phyloP scores from a whole-genome alignment of 495 filamentous ascomycete genomes.

The Podospora conica region DNA sequence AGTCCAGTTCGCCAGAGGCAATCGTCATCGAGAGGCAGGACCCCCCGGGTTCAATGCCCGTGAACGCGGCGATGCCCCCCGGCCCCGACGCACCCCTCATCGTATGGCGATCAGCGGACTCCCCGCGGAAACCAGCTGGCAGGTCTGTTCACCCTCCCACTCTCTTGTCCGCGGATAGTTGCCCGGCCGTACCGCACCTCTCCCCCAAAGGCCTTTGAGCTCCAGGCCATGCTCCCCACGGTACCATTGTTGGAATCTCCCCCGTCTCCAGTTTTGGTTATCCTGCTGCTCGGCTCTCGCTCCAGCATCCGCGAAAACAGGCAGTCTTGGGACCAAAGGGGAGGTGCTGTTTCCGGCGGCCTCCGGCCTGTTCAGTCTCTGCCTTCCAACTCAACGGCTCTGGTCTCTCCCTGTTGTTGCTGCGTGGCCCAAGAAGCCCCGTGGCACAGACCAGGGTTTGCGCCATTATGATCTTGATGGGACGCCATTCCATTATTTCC shows the following conservation, averaged over 20 bases:
- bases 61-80: slow-evolving; percentile 73
- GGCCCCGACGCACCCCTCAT: slow-evolving; percentile 87
- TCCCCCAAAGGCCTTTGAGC: slow-evolving; percentile 23
- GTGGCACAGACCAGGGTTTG: slow-evolving; percentile 12
- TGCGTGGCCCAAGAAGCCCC: background rate
- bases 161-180: slow-evolving; percentile 45
- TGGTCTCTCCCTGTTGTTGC: slow-evolving; percentile 9
- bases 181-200: slow-evolving; percentile 22
- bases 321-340: background rate
- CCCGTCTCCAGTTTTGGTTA: slow-evolving; percentile 13
- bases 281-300: slow-evolving; percentile 11
- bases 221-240: slow-evolving; percentile 14
- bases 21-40: slow-evolving; percentile 69
- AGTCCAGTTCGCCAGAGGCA: slow-evolving; percentile 94
- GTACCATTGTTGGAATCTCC: slow-evolving; percentile 11
- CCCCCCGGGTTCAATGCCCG: slow-evolving; percentile 48
- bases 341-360: background rate
- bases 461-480: slow-evolving; percentile 40
- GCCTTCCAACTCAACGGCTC: background rate
- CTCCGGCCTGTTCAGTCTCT: background rate
- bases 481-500: slow-evolving; percentile 28
- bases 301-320: background rate
- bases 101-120: slow-evolving; percentile 98
- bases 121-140: slow-evolving; percentile 97
- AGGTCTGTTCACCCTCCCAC: slow-evolving; percentile 82